These are phyloP conservation scores for Cutaneotrichosporon curvatum DNA, from an alignment of 1,284 basidiomycete genomes.

Conservation along the genomic window DNA sequence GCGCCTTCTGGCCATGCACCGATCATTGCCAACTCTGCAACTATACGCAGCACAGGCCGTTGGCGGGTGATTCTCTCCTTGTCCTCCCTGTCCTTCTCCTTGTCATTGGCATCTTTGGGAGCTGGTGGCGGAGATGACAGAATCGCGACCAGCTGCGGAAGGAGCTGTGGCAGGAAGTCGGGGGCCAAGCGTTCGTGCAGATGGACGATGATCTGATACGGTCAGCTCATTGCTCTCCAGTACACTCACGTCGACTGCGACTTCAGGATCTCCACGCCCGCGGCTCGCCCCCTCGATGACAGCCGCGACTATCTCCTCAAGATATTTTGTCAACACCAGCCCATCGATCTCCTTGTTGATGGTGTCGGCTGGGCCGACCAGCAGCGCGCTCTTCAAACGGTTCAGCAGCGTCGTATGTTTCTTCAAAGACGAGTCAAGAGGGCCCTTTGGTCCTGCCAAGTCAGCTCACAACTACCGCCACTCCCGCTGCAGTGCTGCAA, in stretches of 20 bases:
- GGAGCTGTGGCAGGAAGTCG: conserved; percentile 67
- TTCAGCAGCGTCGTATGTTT: conserved; percentile 90
- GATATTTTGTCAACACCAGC: conserved; percentile 87
- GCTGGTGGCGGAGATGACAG: conserved; percentile 53
- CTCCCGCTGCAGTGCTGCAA: conserved; percentile 1
- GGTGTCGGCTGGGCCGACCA: conserved; percentile 54
- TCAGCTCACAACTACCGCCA: conserved; percentile 2
- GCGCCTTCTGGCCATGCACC: conserved; percentile 54
- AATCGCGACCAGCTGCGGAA: conserved; percentile 58
- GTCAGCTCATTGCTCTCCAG: neutral
- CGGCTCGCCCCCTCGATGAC: conserved; percentile 74
- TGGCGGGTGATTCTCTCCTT: conserved; percentile 69
- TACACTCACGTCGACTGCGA: conserved; percentile 72
- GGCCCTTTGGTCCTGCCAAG: conserved; percentile 35
- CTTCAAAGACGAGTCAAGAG: conserved; percentile 83
- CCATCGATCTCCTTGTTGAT: conserved; percentile 85
- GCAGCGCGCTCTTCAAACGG: conserved; percentile 55
- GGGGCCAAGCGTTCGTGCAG: conserved; percentile 79
- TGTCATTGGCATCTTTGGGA: conserved; percentile 46
- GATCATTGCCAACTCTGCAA: conserved; percentile 82
- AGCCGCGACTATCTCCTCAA: conserved; percentile 87
- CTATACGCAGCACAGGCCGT: conserved; percentile 74
- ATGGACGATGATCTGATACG: conserved; percentile 70
- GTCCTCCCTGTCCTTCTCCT: conserved; percentile 87
- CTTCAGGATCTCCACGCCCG: conserved; percentile 81